A percentile compares a stretch with the other conserved stretches of the same genome.
phyloP scores from a whole-genome alignment of 2,329 filamentous ascomycete species.

The Calonectria fujianensis region DNA sequence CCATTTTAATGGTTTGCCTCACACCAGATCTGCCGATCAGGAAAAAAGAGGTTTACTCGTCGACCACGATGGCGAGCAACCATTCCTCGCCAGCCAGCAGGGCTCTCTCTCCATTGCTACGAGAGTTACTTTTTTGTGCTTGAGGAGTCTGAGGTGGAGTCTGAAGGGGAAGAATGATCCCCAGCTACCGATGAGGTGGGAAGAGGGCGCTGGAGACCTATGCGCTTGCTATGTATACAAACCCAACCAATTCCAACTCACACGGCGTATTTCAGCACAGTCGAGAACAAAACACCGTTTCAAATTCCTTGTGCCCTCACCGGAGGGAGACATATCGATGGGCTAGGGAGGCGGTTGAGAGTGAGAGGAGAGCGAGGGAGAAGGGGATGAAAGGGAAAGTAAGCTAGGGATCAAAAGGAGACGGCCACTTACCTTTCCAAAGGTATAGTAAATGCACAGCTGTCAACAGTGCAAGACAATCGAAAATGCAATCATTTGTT shows the following conservation, averaged over 20 bases:
- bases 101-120: not conserved
- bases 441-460: not conserved
- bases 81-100: not conserved
- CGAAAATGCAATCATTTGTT: not conserved
- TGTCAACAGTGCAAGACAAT: not conserved
- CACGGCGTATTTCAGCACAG: too few species aligned
- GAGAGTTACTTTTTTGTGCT: constrained; percentile 12
- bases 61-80: not conserved
- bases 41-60: not conserved
- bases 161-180: not conserved
- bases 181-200: not conserved
- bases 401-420: not conserved
- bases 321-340: too few species aligned
- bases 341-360: too few species aligned
- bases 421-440: not conserved
- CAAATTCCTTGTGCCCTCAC: not conserved
- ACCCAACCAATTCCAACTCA: not conserved
- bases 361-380: too few species aligned
- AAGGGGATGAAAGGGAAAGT: not conserved
- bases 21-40: not conserved
- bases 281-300: not conserved
- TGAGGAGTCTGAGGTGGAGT: not conserved
- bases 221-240: not conserved
- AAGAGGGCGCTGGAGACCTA: not conserved
- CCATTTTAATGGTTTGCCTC: not conserved